Evolutionary conservation across 441 rosid genomes (phyloP).

Genomic region (Mallotus repandus): DNA sequence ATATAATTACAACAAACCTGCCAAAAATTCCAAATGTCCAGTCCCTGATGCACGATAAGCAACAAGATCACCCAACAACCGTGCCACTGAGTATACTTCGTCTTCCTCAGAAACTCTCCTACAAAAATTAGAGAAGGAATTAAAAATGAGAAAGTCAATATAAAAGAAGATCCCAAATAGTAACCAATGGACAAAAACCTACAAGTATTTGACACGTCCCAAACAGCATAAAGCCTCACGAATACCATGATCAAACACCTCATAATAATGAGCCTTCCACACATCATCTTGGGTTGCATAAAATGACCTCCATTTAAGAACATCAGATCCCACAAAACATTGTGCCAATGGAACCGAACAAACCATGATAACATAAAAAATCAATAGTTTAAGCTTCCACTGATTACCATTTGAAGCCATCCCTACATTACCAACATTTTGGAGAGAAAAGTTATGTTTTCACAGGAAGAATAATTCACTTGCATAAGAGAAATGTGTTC

Average conservation of each 20-base stretch:
- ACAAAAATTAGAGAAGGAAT: slow-evolving; percentile 25
- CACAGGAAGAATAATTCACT: not conserved
- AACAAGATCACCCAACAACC: slow-evolving; percentile 82
- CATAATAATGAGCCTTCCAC: slow-evolving; percentile 93
- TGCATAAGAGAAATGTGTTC: not conserved
- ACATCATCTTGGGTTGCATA: slow-evolving; percentile 80
- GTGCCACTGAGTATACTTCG: slow-evolving; percentile 84
- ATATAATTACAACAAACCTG: slow-evolving; percentile 45
- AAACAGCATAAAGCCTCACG: slow-evolving; percentile 93
- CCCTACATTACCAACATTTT: slow-evolving; percentile 38
- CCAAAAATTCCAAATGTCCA: slow-evolving; percentile 87
- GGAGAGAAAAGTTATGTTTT: slow-evolving; percentile 14
- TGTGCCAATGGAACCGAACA: slow-evolving; percentile 61
- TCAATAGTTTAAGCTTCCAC: slow-evolving; percentile 54
- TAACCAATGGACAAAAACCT: slow-evolving; percentile 29
- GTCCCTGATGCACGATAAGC: slow-evolving; percentile 90
- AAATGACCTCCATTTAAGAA: slow-evolving; percentile 83
- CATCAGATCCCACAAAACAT: slow-evolving; percentile 73
- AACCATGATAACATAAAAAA: slow-evolving; percentile 44
- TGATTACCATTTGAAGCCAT: slow-evolving; percentile 35
- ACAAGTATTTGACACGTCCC: slow-evolving; percentile 79
- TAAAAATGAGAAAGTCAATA: slow-evolving; percentile 11
- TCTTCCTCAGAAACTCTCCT: slow-evolving; percentile 78
- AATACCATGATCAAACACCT: slow-evolving; percentile 89
- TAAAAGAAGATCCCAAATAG: slow-evolving; percentile 8